Conservation (phyloP, 2,329 filamentous ascomycete species). For the Aspergillus sp. region DNA sequence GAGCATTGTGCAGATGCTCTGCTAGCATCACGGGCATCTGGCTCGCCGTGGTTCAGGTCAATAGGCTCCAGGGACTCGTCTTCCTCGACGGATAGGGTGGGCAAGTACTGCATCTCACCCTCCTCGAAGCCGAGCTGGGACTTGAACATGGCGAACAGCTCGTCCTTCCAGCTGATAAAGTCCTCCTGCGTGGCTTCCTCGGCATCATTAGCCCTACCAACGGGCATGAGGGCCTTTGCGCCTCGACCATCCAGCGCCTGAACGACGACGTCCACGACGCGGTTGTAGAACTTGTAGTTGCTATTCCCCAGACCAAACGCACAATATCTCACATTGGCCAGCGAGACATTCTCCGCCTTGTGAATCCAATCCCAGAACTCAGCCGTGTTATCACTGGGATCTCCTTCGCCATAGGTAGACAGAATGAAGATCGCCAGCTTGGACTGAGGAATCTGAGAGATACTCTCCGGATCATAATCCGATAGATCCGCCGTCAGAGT, state of each 20-base stretch:
- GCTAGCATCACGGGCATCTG: conserved; percentile 62
- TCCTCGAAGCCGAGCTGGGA: conserved; percentile 80
- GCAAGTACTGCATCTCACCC: conserved; percentile 85
- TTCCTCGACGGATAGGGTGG: conserved; percentile 74
- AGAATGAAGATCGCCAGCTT: conserved; percentile 88
- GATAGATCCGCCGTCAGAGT: conserved; percentile 93
- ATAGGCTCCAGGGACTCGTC: conserved; percentile 69
- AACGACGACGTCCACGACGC: conserved; percentile 84
- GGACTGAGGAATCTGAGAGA: conserved; percentile 76
- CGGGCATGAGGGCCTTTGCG: conserved; percentile 72
- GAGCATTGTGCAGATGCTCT: conserved; percentile 57
- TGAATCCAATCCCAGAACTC: conserved; percentile 88
- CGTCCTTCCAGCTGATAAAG: conserved; percentile 93
- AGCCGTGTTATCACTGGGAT: conserved; percentile 92
- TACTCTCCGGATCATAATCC: conserved; percentile 87
- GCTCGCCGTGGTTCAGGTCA: conserved; percentile 84
- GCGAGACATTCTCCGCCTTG: conserved; percentile 69
- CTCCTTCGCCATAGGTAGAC: conserved; percentile 92
- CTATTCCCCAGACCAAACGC: conserved; percentile 93
- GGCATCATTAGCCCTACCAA: conserved; percentile 89
- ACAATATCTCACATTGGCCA: conserved; percentile 73
- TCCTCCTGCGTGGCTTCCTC: conserved; percentile 96
- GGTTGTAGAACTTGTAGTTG: conserved; percentile 97
- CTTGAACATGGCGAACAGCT: conserved; percentile 80
- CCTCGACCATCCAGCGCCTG: conserved; percentile 74